A percentile compares a stretch with the other conserved stretches of the same genome.
Conservation (phyloP, 768 basidiomycete species). For the Omphalotus guepiniiformis region DNA sequence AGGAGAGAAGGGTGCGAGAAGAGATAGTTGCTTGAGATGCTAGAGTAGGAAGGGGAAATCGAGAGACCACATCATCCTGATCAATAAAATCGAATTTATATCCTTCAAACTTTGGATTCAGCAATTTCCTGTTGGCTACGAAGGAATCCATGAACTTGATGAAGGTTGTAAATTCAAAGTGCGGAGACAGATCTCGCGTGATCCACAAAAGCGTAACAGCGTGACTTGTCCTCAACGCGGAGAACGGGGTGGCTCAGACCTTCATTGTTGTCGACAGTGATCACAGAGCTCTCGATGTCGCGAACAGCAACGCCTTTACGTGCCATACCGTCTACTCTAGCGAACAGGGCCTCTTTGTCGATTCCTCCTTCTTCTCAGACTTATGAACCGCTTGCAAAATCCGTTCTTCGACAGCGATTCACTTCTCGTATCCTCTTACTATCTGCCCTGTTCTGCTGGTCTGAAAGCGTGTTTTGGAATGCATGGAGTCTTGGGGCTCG, state of each 20-base stretch:
- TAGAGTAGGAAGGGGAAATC: conserved; percentile 49
- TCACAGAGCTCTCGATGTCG: conserved; percentile 3
- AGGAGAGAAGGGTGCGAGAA: conserved; percentile 57
- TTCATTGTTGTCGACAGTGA: neutral
- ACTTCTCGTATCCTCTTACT: conserved; percentile 48
- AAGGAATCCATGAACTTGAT: conserved; percentile 9
- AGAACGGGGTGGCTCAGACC: too few species aligned
- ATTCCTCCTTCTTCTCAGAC: conserved; percentile 54
- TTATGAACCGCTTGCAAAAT: conserved; percentile 65
- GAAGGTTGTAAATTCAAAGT: too few species aligned
- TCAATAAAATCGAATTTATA: conserved; percentile 67
- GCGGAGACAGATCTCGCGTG: too few species aligned
- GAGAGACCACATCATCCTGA: conserved; percentile 50
- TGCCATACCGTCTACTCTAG: conserved; percentile 43
- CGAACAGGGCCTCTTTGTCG: conserved; percentile 46
- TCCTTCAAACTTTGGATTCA: conserved; percentile 83
- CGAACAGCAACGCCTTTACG: conserved; percentile 34
- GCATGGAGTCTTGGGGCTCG: conserved; percentile 41
- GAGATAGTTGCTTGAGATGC: conserved; percentile 60
- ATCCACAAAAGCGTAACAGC: too few species aligned
- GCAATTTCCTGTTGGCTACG: conserved; percentile 23
- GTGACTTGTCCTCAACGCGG: too few species aligned
- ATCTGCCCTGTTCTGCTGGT: conserved; percentile 46
- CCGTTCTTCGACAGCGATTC: conserved; percentile 58
- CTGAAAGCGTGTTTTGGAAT: conserved; percentile 34